These are phyloP conservation scores for Hamamelis virginiana DNA, from an alignment of 164 flowering plant species.

Conservation along the genomic window DNA sequence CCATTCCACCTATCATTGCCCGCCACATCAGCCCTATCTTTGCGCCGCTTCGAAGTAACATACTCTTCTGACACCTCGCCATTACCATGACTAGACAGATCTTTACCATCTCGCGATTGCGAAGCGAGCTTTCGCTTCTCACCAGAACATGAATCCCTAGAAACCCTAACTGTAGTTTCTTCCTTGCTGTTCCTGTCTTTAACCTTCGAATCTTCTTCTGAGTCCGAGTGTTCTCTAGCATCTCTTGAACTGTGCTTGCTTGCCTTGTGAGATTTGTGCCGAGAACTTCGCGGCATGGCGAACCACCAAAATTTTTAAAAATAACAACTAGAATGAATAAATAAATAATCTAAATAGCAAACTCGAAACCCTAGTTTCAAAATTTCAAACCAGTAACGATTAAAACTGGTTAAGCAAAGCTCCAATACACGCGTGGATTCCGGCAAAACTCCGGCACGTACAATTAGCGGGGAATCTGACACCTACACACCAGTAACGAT, in stretches of 20 bases:
- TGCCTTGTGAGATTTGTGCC: slow-evolving; percentile 59
- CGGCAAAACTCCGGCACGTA: not conserved
- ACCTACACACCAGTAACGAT: not conserved
- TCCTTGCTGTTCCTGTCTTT: slow-evolving; percentile 25
- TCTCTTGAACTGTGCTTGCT: slow-evolving; percentile 53
- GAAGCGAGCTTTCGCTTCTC: slow-evolving; percentile 42
- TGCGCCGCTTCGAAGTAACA: slow-evolving; percentile 36
- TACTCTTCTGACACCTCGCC: slow-evolving; percentile 29
- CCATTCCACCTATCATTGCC: slow-evolving; percentile 41
- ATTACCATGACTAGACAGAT: slow-evolving; percentile 25
- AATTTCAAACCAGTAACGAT: not conserved
- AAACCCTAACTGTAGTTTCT: slow-evolving; percentile 25
- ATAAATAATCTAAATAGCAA: not conserved
- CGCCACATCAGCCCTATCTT: slow-evolving; percentile 29
- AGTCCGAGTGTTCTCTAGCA: slow-evolving; percentile 33
- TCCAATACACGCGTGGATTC: not conserved
- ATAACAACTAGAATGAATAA: not conserved
- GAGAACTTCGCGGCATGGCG: slow-evolving; percentile 64
- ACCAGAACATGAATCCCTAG: slow-evolving; percentile 30
- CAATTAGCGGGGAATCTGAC: not conserved
- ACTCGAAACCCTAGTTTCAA: slow-evolving; percentile 23
- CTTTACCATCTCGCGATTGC: slow-evolving; percentile 24
- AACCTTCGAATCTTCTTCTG: slow-evolving; percentile 31
- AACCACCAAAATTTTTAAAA: not conserved
- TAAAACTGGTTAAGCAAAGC: not conserved